phyloP scores from a whole-genome alignment of 106 monocot species.

The Dendrobium officinale region DNA sequence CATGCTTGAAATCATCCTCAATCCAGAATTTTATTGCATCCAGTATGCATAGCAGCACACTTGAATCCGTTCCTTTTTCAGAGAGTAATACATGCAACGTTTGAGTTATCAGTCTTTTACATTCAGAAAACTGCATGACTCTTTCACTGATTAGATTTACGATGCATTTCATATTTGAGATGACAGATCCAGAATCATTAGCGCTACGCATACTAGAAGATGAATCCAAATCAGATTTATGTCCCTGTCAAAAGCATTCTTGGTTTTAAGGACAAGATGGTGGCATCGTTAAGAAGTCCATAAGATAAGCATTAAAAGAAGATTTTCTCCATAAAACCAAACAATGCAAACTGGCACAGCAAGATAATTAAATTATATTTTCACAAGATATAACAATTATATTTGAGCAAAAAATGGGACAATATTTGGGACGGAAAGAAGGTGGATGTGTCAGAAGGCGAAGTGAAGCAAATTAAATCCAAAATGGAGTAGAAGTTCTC shows the following conservation, averaged over 20 bases:
- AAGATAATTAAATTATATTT: background rate
- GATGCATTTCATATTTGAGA: constrained; percentile 76
- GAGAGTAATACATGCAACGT: constrained; percentile 73
- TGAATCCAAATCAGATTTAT: constrained; percentile 71
- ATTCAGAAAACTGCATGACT: constrained; percentile 72
- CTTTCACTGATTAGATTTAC: constrained; percentile 87
- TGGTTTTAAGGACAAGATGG: background rate
- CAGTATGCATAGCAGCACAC: constrained; percentile 80
- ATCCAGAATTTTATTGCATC: constrained; percentile 83
- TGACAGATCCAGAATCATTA: constrained; percentile 50
- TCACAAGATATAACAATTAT: background rate
- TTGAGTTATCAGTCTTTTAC: constrained; percentile 65
- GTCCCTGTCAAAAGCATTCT: constrained; percentile 43
- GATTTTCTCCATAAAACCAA: background rate
- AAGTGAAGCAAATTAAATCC: no score
- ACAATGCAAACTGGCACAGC: background rate
- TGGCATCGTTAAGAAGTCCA: background rate
- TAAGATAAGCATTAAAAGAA: background rate
- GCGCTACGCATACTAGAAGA: constrained; percentile 48
- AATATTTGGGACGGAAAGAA: background rate
- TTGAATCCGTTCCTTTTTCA: constrained; percentile 77
- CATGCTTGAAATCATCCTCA: constrained; percentile 55
- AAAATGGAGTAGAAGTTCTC: no score
- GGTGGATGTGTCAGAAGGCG: no score
- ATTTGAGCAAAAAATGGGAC: background rate